These are phyloP conservation scores for Bocquillonia castaneifolia DNA, from an alignment of 441 rosid genomes.

Conservation along the genomic window DNA sequence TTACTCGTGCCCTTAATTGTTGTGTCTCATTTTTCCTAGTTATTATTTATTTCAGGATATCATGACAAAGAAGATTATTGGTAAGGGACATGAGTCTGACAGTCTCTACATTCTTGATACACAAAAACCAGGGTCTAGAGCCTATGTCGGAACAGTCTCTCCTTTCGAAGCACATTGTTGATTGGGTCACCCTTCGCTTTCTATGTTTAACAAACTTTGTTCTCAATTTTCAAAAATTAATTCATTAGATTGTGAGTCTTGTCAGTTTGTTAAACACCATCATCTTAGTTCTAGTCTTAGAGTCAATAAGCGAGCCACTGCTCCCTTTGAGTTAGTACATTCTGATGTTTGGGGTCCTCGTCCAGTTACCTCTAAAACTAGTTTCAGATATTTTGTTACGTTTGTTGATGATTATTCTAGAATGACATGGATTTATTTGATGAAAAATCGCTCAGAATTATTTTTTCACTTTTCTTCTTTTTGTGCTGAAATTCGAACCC, in stretches of 20 bases:
- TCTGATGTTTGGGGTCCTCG: background rate
- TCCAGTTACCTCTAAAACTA: too few relatives aligned
- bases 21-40: background rate
- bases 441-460: too few relatives aligned
- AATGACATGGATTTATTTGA: too few relatives aligned
- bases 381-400: too few relatives aligned
- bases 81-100: background rate
- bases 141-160: background rate
- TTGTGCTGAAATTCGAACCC: too few relatives aligned
- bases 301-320: background rate
- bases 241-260: too few relatives aligned
- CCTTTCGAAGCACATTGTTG: background rate
- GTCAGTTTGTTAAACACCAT: too few relatives aligned
- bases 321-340: background rate
- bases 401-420: too few relatives aligned
- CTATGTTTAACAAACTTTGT: background rate
- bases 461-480: too few relatives aligned
- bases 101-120: background rate
- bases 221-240: background rate
- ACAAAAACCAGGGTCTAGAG: background rate
- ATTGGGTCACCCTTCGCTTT: background rate
- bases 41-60: background rate
- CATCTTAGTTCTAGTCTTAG: too few relatives aligned
- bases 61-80: background rate
- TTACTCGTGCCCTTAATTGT: background rate